Percentiles rank a stretch among this genome's conserved stretches.
phyloP scores from a whole-genome alignment of 2,329 filamentous ascomycete genomes.

The Chrysosporium queenslandicum region DNA sequence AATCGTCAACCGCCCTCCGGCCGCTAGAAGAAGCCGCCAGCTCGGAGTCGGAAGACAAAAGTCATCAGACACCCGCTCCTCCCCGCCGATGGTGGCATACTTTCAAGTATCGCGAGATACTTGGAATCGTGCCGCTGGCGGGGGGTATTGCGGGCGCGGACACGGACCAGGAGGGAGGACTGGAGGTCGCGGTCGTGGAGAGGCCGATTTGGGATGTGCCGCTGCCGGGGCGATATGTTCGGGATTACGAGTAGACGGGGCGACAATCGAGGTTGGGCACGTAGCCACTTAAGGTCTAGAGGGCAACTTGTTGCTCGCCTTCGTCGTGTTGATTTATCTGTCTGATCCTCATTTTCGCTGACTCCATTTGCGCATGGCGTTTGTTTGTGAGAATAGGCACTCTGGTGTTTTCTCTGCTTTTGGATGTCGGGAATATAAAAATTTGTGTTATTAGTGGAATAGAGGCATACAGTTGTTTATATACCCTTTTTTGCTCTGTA shows the following conservation, averaged over 20 bases:
- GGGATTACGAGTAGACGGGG: constrained; percentile 45
- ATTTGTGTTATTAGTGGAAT: too few relatives aligned
- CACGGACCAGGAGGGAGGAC: constrained; percentile 12
- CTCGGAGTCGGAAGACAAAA: constrained; percentile 6
- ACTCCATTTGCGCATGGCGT: not conserved
- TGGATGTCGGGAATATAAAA: not conserved
- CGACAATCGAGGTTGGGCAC: too few relatives aligned
- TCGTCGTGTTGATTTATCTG: constrained; percentile 3
- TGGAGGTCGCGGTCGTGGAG: constrained; percentile 81
- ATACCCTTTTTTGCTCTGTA: too few relatives aligned
- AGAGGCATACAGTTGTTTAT: too few relatives aligned
- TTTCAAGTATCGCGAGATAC: constrained; percentile 86
- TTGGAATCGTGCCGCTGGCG: constrained; percentile 56
- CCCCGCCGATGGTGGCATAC: constrained; percentile 58
- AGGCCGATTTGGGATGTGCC: constrained; percentile 75
- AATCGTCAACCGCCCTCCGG: too few relatives aligned
- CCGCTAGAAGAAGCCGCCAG: not conserved
- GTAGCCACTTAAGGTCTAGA: not conserved
- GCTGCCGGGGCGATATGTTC: constrained; percentile 60
- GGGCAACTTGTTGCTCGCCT: not conserved
- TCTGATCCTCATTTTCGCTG: too few relatives aligned
- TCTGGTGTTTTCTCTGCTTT: too few relatives aligned
- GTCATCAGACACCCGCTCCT: too few relatives aligned
- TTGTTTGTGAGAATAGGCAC: not conserved
- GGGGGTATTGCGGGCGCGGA: constrained; percentile 18